Conservation (phyloP, 805 yeast species). For the Scheffersomyces stipitis region DNA sequence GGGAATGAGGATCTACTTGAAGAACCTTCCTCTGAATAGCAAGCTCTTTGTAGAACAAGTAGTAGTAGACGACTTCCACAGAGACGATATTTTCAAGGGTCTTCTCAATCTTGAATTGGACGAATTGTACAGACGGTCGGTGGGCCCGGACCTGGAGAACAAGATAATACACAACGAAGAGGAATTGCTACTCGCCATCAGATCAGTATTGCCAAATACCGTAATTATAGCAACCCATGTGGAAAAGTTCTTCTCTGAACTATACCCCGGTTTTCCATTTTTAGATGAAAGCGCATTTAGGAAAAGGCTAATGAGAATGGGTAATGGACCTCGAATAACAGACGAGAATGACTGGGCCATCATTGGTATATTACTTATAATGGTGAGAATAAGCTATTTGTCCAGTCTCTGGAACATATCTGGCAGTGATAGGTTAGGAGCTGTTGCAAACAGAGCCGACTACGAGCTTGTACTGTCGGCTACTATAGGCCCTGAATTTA, state of each 20-base stretch:
- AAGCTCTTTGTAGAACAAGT: background rate
- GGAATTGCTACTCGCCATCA: background rate
- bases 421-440: background rate
- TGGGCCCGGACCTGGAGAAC: background rate
- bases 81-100: background rate
- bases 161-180: no score
- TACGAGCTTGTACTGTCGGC: background rate
- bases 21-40: background rate
- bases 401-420: background rate
- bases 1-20: background rate
- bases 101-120: background rate
- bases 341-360: background rate
- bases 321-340: background rate
- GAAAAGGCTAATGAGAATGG: background rate
- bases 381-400: background rate
- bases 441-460: background rate
- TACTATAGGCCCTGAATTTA: background rate
- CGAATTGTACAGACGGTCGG: background rate
- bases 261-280: background rate
- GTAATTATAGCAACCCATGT: background rate
- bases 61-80: background rate
- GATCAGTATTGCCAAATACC: background rate
- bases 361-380: background rate
- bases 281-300: background rate
- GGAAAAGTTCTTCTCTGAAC: background rate